These are phyloP conservation scores for Dactylellina leptospora DNA, from an alignment of 2,329 filamentous ascomycete genomes.

Conservation along the genomic window DNA sequence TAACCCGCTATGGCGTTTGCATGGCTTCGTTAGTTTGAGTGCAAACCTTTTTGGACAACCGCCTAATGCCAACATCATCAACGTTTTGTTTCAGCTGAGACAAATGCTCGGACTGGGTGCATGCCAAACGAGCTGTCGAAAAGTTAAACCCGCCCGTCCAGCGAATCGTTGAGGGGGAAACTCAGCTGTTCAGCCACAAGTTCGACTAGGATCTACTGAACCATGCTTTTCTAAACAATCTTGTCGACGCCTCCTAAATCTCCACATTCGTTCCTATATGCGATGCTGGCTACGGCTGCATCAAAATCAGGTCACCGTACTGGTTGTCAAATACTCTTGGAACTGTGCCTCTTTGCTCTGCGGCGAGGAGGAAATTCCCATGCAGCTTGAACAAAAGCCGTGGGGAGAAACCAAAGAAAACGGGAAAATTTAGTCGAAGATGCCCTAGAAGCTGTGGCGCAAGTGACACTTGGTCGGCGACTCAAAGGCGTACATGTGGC, in stretches of 20 bases:
- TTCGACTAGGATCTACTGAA: neutral
- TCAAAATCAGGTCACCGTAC: neutral
- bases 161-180: conserved; percentile 2
- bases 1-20: conserved; percentile 41
- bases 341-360: no score
- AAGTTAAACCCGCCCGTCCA: neutral
- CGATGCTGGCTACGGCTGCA: conserved; percentile 13
- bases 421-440: conserved; percentile 11
- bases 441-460: conserved; percentile 34
- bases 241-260: conserved; percentile 33
- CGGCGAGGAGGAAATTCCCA: no score
- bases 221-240: neutral
- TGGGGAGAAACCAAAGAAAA: neutral
- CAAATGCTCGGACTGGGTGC: conserved; percentile 10
- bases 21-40: conserved; percentile 19
- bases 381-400: neutral
- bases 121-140: conserved; percentile 17
- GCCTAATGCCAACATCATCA: conserved; percentile 10
- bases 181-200: conserved; percentile 40
- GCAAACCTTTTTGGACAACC: conserved; percentile 23
- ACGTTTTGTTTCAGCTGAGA: conserved; percentile 45
- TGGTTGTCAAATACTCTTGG: neutral
- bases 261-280: conserved; percentile 37
- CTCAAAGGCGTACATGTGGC: conserved; percentile 24
- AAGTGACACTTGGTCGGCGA: conserved; percentile 44